phyloP scores from a whole-genome alignment of 192 early-diverging fungal genomes.

The Entrophospora sp. region DNA sequence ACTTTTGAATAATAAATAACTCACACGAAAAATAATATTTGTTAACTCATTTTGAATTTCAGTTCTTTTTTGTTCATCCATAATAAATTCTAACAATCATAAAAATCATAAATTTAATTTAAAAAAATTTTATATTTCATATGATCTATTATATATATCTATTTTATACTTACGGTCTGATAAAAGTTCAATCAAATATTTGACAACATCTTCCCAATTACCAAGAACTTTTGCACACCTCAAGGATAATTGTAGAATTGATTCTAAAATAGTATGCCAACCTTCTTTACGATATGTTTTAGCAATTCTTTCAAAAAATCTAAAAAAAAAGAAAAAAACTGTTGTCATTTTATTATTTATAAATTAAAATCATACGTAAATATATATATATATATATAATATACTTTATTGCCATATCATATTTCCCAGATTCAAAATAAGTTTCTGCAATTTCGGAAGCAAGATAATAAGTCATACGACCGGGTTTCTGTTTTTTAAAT shows the following conservation, averaged over 20 bases:
- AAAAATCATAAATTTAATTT: background rate
- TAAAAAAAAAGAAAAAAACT: slow-evolving; percentile 1
- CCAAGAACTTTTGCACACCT: slow-evolving; percentile 64
- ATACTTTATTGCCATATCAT: slow-evolving; percentile 72
- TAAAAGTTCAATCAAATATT: slow-evolving; percentile 66
- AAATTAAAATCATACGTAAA: background rate
- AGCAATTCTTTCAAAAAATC: slow-evolving; percentile 80
- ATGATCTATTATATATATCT: background rate
- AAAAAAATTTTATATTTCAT: background rate
- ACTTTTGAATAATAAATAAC: no score
- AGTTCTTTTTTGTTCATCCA: slow-evolving; percentile 21
- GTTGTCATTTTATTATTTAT: background rate
- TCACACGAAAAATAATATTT: slow-evolving; percentile 14
- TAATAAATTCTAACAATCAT: slow-evolving; percentile 9
- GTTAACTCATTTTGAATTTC: slow-evolving; percentile 31
- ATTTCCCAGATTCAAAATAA: slow-evolving; percentile 67
- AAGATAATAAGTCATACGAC: slow-evolving; percentile 75
- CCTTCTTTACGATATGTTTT: slow-evolving; percentile 84
- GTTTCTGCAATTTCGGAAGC: slow-evolving; percentile 82
- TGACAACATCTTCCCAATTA: slow-evolving; percentile 49
- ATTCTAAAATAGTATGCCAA: slow-evolving; percentile 64
- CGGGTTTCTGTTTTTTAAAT: slow-evolving; percentile 63
- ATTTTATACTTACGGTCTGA: slow-evolving; percentile 29
- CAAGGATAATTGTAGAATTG: slow-evolving; percentile 54
- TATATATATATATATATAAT: background rate